phyloP scores from a whole-genome alignment of 2,329 filamentous ascomycete genomes.

The Neofusicoccum laricinum region DNA sequence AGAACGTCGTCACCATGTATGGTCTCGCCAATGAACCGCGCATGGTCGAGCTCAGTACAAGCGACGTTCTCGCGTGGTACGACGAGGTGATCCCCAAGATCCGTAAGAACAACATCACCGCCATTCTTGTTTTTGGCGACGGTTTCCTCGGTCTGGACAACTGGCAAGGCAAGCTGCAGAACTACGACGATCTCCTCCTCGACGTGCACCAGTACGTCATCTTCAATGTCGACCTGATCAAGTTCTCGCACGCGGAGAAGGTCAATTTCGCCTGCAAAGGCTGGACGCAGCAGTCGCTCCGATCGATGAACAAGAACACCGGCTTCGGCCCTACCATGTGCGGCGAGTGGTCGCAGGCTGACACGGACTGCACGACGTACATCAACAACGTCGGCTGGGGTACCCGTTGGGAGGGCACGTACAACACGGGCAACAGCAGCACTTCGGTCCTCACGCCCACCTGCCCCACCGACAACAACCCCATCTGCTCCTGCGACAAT shows the following conservation, averaged over 20 bases:
- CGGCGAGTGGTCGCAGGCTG: conserved; percentile 96
- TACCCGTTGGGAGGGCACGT: conserved; percentile 87
- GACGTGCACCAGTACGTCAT: conserved; percentile 99
- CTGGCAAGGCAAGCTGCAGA: conserved; percentile 81
- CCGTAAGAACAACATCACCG: conserved; percentile 70
- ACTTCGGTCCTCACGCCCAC: conserved; percentile 65
- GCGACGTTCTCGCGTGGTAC: conserved; percentile 77
- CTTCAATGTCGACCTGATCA: conserved; percentile 87
- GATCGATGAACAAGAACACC: conserved; percentile 68
- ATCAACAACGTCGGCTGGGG: conserved; percentile 89
- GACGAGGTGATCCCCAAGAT: conserved; percentile 68
- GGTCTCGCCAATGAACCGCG: conserved; percentile 92
- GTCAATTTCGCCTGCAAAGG: conserved; percentile 81
- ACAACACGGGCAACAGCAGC: conserved; percentile 62
- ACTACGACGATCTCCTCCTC: conserved; percentile 72
- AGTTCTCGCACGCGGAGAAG: conserved; percentile 77
- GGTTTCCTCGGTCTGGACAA: conserved; percentile 89
- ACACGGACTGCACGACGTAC: conserved; percentile 85
- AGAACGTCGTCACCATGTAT: conserved; percentile 88
- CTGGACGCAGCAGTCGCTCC: conserved; percentile 76
- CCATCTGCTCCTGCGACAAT: conserved; percentile 66
- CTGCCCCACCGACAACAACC: conserved; percentile 65
- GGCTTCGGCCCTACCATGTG: conserved; percentile 93
- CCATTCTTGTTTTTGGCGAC: conserved; percentile 82
- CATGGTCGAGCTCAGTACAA: conserved; percentile 66